Conservation (phyloP, 2,329 filamentous ascomycete species). For the Neonectria coccinea region DNA sequence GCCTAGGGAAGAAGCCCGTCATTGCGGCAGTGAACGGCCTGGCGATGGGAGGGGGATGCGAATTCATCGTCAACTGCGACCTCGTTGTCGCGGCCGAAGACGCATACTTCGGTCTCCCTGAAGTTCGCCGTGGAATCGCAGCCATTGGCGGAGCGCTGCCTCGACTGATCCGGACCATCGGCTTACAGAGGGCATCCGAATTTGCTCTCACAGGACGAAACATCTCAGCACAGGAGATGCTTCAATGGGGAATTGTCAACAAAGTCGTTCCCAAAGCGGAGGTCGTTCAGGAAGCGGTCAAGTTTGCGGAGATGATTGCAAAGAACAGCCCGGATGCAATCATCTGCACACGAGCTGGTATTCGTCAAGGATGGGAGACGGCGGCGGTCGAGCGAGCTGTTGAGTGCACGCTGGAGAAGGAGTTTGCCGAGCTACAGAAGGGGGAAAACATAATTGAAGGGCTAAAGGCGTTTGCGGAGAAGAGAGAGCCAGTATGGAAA, state of each 20-base stretch:
- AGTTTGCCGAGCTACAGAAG: constrained; percentile 67
- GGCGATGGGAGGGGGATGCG: constrained; percentile 68
- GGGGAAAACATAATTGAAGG: constrained; percentile 79
- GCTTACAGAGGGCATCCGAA: constrained; percentile 62
- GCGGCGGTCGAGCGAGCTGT: constrained; percentile 67
- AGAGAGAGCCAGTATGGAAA: constrained; percentile 73
- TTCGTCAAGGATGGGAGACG: constrained; percentile 78
- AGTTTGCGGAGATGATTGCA: constrained; percentile 68
- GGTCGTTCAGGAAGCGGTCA: constrained; percentile 67
- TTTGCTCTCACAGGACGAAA: constrained; percentile 61
- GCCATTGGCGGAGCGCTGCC: constrained; percentile 65
- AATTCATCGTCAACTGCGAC: constrained; percentile 66
- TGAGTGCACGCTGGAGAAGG: constrained; percentile 55
- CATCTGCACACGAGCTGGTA: constrained; percentile 73
- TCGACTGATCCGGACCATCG: constrained; percentile 59
- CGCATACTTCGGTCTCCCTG: constrained; percentile 64
- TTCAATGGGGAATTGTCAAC: constrained; percentile 35
- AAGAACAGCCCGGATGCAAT: constrained; percentile 77
- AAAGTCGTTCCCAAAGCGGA: constrained; percentile 40
- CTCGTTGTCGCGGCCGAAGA: constrained; percentile 64
- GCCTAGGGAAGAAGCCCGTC: constrained; percentile 70
- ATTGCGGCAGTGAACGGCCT: constrained; percentile 71
- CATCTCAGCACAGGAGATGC: constrained; percentile 56
- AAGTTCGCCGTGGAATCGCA: constrained; percentile 66
- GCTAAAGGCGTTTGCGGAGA: constrained; percentile 77